These are phyloP conservation scores for Leishmania arabica DNA, from an alignment of 208 protist genomes.

Conservation along the genomic window DNA sequence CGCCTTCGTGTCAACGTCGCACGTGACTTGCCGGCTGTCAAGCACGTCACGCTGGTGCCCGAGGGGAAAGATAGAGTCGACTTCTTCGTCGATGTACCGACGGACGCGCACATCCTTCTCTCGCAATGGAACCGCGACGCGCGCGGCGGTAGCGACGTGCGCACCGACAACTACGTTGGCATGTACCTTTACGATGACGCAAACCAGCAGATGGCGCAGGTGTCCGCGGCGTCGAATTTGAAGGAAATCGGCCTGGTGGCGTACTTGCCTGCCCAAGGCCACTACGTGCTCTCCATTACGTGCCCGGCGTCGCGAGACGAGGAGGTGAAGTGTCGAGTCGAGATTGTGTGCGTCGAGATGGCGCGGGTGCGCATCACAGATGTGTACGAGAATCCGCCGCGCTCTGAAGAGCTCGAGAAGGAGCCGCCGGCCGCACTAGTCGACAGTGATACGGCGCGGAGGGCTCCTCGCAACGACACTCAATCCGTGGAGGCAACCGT, in stretches of 20 bases:
- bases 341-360: slow-evolving; percentile 63
- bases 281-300: slow-evolving; percentile 68
- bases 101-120: slow-evolving; percentile 71
- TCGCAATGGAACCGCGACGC: slow-evolving; percentile 53
- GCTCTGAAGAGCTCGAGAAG: slow-evolving; percentile 24
- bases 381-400: slow-evolving; percentile 43
- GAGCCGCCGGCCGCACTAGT: slow-evolving; percentile 11
- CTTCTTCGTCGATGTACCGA: slow-evolving; percentile 67
- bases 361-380: slow-evolving; percentile 75
- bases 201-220: slow-evolving; percentile 42
- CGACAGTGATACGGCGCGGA: slow-evolving; percentile 8
- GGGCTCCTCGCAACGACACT: slow-evolving; percentile 19
- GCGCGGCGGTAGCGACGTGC: slow-evolving; percentile 39
- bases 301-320: slow-evolving; percentile 44
- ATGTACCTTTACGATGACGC: slow-evolving; percentile 75
- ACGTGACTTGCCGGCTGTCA: slow-evolving; percentile 58
- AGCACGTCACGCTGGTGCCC: slow-evolving; percentile 48
- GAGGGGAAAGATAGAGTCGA: slow-evolving; percentile 62
- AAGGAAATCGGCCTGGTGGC: slow-evolving; percentile 62
- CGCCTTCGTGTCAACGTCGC: slow-evolving; percentile 56
- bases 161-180: slow-evolving; percentile 69
- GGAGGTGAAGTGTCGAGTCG: slow-evolving; percentile 57
- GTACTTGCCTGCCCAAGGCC: slow-evolving; percentile 44
- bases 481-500: slow-evolving; percentile 4
- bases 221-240: slow-evolving; percentile 64